Conservation (phyloP, 2,329 filamentous ascomycete species). For the Fusarium virguliforme region DNA sequence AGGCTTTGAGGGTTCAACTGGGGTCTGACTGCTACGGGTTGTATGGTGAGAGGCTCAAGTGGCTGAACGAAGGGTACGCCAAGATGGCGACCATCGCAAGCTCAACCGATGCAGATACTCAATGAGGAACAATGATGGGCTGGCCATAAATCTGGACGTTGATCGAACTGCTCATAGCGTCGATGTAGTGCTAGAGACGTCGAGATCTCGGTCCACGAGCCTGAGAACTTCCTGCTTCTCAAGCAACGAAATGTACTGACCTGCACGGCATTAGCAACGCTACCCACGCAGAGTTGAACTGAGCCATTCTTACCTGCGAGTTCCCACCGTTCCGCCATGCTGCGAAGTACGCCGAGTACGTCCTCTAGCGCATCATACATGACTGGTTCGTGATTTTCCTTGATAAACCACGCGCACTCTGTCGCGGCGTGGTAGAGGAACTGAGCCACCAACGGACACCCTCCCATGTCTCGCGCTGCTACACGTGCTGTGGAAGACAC, state of each 20-base stretch:
- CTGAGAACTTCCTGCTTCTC: slow-evolving; percentile 11
- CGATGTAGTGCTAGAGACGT: neutral
- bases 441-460: slow-evolving; percentile 25
- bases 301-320: slow-evolving; percentile 12
- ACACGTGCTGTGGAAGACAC: slow-evolving; percentile 10
- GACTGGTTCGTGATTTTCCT: slow-evolving; percentile 34
- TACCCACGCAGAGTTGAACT: too few species aligned
- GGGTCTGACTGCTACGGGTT: slow-evolving; percentile 21
- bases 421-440: slow-evolving; percentile 40
- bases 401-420: slow-evolving; percentile 43
- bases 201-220: neutral
- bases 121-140: neutral
- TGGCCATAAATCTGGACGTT: neutral
- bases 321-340: neutral
- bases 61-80: neutral
- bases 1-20: slow-evolving; percentile 12
- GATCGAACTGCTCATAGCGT: neutral
- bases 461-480: neutral
- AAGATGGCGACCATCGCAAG: slow-evolving; percentile 15
- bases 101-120: neutral
- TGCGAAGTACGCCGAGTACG: slow-evolving; percentile 16
- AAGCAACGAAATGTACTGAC: slow-evolving; percentile 20
- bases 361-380: slow-evolving; percentile 29
- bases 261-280: slow-evolving; percentile 1
- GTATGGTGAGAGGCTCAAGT: slow-evolving; percentile 8